Evolutionary conservation across 805 yeast genomes (phyloP), one percentile per base, ranked within the genome.

Genomic region (Danielia oregonensis): DNA sequence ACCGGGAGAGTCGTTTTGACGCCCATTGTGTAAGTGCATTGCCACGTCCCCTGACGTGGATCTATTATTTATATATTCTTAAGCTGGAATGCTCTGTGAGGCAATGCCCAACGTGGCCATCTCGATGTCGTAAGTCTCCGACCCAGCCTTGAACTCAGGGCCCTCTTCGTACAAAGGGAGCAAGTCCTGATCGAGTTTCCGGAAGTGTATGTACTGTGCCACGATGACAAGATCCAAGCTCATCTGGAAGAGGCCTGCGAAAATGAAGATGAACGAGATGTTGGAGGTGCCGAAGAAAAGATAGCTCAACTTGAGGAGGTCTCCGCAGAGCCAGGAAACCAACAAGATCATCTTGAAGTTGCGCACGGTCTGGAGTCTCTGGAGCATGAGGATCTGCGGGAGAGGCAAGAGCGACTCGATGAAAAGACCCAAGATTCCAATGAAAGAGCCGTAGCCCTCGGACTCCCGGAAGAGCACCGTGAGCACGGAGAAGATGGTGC

Each of bases 301-400:
- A 51, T 85, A 86, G 33, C 80, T 66, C 16, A 86, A 74, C 55
- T 89, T 89, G 24, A 86, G 73, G 26, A 82, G 65, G 60, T 88
- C 97, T 37, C 96, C 96, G 40, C 91, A 81, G 4, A 88, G 65
- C 97, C 97, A 88, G 50, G 89, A 81, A 13, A 87, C 60, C 24
- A 88, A 55, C 22, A 88, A 63, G 17, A 91, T 76, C 32, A 79
- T 66, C 49, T 87, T 82, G 63, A 88, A 88, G 40, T 93, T 91
- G 44, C 82, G 82, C 6, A 84, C 78, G 0, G 86, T 75, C 47
- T 78, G 77, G 17, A 81, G 48, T 37, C 87, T 70, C 51, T 77
- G 72, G 30, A 85, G 68, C 41, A 85, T 61, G n/a, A 86, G 63
- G 30, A 85, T 78, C 62, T 86, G 87, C 11, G 93, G 91, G 41